Evolutionary conservation across 2,329 filamentous ascomycete genomes (phyloP).

Genomic region (Alternaria tenuissima): DNA sequence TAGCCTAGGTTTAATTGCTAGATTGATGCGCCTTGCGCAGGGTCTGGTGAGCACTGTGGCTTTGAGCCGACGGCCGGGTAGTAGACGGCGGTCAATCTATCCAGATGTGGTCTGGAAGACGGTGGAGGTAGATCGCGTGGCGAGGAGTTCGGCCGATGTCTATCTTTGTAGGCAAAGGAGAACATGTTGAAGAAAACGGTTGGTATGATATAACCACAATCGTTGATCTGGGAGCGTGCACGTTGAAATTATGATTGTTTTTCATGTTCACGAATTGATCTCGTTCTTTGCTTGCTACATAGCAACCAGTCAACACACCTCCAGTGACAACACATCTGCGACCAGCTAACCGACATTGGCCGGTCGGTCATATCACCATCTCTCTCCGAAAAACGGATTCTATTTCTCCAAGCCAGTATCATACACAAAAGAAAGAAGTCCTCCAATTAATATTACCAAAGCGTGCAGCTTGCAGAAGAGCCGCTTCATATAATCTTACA

Average conservation of each 20-base stretch:
- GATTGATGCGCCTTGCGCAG: not conserved
- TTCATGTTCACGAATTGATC: not conserved
- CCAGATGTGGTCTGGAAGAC: not conserved
- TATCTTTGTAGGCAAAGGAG: not conserved
- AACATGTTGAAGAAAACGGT: not conserved
- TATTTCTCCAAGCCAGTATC: conserved; percentile 24
- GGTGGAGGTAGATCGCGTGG: not conserved
- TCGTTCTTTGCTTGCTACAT: not conserved
- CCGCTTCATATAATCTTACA: conserved; percentile 16
- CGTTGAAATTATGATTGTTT: not conserved
- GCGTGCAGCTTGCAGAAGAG: conserved; percentile 6
- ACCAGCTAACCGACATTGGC: not conserved
- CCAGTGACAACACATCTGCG: not conserved
- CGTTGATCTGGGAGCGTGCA: not conserved
- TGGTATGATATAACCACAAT: not conserved
- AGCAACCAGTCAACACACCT: not conserved
- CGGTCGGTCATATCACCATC: not conserved
- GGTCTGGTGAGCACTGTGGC: not conserved
- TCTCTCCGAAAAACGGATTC: not conserved
- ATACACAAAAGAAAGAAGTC: conserved; percentile 16
- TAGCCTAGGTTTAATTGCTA: conserved; percentile 4
- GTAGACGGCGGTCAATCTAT: conserved; percentile 1
- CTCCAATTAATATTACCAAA: not conserved
- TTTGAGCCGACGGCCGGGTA: not conserved
- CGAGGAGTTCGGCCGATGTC: not conserved